Percentiles rank a stretch among this genome's conserved stretches.
Evolutionary conservation across 768 basidiomycete genomes (phyloP).

Genomic region (Mycena olivaceomarginata): DNA sequence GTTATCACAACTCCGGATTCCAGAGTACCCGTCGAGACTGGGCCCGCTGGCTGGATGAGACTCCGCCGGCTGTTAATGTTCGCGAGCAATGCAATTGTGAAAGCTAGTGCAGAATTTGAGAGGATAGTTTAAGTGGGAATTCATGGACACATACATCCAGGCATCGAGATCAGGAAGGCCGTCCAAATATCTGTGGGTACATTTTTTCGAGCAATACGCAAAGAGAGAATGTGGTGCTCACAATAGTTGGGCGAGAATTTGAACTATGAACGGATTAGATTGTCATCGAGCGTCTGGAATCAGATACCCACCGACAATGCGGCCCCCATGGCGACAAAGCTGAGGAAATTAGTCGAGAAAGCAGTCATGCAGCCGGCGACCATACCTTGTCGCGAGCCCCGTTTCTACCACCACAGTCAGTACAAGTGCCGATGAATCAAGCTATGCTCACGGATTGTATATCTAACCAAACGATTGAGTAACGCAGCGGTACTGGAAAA

Average conservation of each 20-base stretch:
- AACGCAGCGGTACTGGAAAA: constrained; percentile 11
- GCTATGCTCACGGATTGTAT: too few relatives aligned
- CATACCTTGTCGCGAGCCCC: neutral
- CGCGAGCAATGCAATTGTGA: constrained; percentile 7
- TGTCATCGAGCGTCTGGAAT: neutral
- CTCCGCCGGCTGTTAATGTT: neutral
- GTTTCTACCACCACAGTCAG: neutral
- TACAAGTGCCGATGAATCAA: too few relatives aligned
- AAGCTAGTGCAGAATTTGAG: neutral
- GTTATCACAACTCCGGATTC: constrained; percentile 8
- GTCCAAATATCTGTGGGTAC: neutral
- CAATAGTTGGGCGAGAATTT: neutral
- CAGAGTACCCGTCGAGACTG: neutral
- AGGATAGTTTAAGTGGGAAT: too few relatives aligned
- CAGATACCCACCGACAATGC: neutral
- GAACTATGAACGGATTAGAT: neutral
- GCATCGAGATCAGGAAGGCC: constrained; percentile 3
- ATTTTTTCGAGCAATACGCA: too few relatives aligned
- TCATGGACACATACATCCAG: neutral
- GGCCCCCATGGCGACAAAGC: neutral
- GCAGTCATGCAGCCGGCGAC: too few relatives aligned
- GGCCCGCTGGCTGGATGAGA: neutral
- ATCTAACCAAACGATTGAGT: constrained; percentile 21
- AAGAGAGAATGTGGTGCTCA: neutral
- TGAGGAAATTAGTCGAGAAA: neutral